Conservation (phyloP, 768 basidiomycete species). For the Kwoniella sp. region DNA sequence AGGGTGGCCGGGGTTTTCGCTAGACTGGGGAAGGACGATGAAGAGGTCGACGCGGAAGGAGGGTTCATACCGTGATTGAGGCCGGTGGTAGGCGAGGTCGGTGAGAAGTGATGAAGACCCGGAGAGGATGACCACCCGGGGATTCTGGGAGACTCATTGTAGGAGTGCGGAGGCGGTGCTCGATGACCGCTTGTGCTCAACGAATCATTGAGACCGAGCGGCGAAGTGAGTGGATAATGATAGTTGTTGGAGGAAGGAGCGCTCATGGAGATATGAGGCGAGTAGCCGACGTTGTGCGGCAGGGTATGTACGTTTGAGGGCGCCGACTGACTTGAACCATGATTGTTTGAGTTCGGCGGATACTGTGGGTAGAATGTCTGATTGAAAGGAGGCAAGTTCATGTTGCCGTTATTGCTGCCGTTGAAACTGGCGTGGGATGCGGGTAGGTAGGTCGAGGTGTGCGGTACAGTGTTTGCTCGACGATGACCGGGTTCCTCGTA, state of each 20-base stretch:
- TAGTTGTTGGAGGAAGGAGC: conserved; percentile 10
- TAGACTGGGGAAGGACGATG: conserved; percentile 32
- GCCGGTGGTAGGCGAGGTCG: conserved; percentile 39
- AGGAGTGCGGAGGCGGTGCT: conserved; percentile 28
- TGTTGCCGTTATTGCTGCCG: neutral
- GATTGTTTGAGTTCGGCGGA: conserved; percentile 8
- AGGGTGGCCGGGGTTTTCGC: conserved; percentile 16
- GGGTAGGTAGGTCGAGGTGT: conserved; percentile 6
- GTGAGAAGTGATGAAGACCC: conserved; percentile 36
- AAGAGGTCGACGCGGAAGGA: conserved; percentile 30
- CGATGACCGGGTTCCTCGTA: conserved; percentile 10
- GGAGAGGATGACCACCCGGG: conserved; percentile 28
- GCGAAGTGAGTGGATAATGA: conserved; percentile 20
- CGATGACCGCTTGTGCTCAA: conserved; percentile 1
- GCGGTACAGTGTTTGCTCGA: conserved; percentile 10
- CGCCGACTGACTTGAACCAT: conserved; percentile 6
- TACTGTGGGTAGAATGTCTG: conserved; percentile 35
- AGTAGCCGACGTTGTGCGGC: conserved; percentile 15
- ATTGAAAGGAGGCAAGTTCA: conserved; percentile 35
- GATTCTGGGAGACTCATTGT: conserved; percentile 30
- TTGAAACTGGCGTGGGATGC: conserved; percentile 3
- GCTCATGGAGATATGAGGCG: conserved; percentile 15
- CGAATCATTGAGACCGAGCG: conserved; percentile 7
- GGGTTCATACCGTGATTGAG: conserved; percentile 26
- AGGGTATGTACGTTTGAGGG: conserved; percentile 8